Conservation (phyloP, 345 rosid species). For the Nasturtium officinale region DNA sequence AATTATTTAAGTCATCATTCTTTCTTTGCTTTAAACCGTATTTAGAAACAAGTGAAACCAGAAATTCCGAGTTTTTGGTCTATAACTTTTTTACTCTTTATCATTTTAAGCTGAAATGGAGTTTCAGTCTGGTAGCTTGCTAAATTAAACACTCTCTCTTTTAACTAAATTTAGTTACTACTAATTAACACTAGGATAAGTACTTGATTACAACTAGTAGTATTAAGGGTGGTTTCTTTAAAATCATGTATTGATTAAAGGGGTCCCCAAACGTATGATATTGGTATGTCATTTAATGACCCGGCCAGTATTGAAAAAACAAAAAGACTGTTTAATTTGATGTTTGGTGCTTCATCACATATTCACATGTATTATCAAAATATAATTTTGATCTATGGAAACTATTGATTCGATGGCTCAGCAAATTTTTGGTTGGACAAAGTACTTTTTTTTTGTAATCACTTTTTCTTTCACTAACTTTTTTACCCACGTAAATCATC, state of each 20-base stretch:
- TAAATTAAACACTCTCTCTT: background rate
- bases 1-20: constrained; percentile 21
- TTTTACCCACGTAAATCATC: constrained; percentile 33
- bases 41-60: constrained; percentile 3
- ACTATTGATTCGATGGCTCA: constrained; percentile 33
- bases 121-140: background rate
- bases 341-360: constrained; percentile 9
- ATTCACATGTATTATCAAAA: background rate
- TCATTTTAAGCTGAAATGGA: background rate
- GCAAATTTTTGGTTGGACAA: constrained; percentile 26
- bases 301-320: too few species aligned
- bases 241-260: background rate
- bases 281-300: background rate
- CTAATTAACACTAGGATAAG: background rate
- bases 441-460: constrained; percentile 12
- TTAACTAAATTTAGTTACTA: background rate
- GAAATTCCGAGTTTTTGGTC: constrained; percentile 2
- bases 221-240: background rate
- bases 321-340: background rate
- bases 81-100: background rate
- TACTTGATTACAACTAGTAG: background rate
- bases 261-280: constrained; percentile 7
- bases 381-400: background rate
- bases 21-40: constrained; percentile 13
- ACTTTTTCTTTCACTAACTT: constrained; percentile 36